Base-by-base conservation (phyloP, 176 grass and related monocot species). In the Triticum turgidum region DNA sequence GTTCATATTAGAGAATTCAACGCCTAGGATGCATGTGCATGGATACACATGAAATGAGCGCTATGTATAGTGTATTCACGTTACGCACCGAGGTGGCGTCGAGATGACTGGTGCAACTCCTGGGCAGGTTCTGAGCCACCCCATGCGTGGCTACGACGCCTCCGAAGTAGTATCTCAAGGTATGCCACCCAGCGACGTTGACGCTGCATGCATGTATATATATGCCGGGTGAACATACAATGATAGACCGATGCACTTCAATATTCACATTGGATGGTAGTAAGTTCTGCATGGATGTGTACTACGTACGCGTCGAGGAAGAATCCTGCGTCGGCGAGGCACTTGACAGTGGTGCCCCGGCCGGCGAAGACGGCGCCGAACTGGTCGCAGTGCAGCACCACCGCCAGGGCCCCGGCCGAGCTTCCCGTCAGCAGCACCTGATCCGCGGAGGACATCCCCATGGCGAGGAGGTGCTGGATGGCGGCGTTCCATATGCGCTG, bases 381-480 rank as follows among this genome's bases (percentile, higher is more conserved):
- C 87, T 98, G 65, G 82, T 98, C 96, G 47, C 96, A 98, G 66
- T 98, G 96, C 66, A 98, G 77, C 8, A 98, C 91, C 11, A 73
- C 70, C 0, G 96, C 66, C 13, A 98, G 77, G 7, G 90, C 96
- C 12, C 96, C 96, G 37, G 96, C 96, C 2, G 96, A 98, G 83
- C 90, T 91, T 5, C 96, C 93, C 47, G 93, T 17, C 24, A 95
- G 90, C 37, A 98, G 82, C 45, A 61, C 93, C 39, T 92, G 80
- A 0, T 91, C 72, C 0, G 93, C 93, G 1, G 88, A 94, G n/a
- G 81, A 62, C 93, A 98, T 94, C 63, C 93, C 96, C n/a, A 89
- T 89, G 51, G 91, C 89, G 86, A 98, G 86, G 41, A 98, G 77
- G 76, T 98, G 84, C 29, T 90, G 88, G 74, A 95, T 68, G 15